phyloP scores from a whole-genome alignment of 345 rosid species.

The Arabis hirsuta region DNA sequence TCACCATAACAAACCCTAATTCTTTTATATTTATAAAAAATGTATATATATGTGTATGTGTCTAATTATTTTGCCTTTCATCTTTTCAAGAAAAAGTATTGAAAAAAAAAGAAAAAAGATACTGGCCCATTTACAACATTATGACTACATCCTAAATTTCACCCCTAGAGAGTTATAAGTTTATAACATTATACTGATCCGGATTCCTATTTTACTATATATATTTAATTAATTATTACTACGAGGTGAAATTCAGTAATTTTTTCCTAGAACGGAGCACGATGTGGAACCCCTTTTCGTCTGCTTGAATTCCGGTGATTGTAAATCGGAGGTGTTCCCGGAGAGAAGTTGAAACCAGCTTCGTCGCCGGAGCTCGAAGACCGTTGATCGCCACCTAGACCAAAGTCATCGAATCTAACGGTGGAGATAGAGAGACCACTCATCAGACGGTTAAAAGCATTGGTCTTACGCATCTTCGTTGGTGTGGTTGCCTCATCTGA shows the following conservation, averaged over 20 bases:
- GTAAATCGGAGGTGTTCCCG: conserved; percentile 62
- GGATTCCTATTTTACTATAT: conserved; percentile 4
- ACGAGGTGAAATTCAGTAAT: conserved; percentile 33
- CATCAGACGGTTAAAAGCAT: conserved; percentile 64
- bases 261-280: conserved; percentile 62
- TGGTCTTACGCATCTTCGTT: conserved; percentile 65
- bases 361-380: conserved; percentile 70
- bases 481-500: conserved; percentile 82
- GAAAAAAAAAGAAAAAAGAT: neutral
- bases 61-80: conserved; percentile 31
- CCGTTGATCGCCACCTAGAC: conserved; percentile 42
- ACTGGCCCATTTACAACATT: conserved; percentile 43
- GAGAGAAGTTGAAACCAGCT: conserved; percentile 56
- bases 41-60: conserved; percentile 38
- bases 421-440: conserved; percentile 58
- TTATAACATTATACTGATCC: conserved; percentile 8
- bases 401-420: conserved; percentile 41
- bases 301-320: conserved; percentile 72
- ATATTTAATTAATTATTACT: conserved; percentile 27
- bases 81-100: conserved; percentile 26
- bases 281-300: conserved; percentile 87
- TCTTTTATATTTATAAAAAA: conserved; percentile 27
- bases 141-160: conserved; percentile 43
- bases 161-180: conserved; percentile 4
- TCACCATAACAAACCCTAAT: conserved; percentile 34